Conservation (phyloP, 2,329 filamentous ascomycete species). For the Arthrobotrys megalospora region DNA sequence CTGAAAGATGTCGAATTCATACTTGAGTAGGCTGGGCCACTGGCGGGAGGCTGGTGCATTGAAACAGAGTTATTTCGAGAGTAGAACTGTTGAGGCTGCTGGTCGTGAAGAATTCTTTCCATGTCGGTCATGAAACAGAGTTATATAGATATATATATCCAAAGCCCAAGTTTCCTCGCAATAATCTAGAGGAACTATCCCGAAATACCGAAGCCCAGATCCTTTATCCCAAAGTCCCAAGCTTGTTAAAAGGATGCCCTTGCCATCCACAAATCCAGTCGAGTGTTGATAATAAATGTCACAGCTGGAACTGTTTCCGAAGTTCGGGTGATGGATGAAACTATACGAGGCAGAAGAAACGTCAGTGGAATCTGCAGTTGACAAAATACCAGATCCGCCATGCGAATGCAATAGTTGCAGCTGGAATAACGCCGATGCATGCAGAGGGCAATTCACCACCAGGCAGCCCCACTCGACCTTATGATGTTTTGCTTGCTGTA, state of each 20-base stretch:
- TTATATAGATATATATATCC: slow-evolving; percentile 11
- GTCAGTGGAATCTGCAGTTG: slow-evolving; percentile 16
- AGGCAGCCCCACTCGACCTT: slow-evolving; percentile 46
- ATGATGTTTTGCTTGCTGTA: slow-evolving; percentile 9
- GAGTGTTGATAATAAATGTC: slow-evolving; percentile 2
- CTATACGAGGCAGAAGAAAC: neutral
- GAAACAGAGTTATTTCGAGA: slow-evolving; percentile 52
- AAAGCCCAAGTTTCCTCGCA: slow-evolving; percentile 40
- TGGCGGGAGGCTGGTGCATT: slow-evolving; percentile 56
- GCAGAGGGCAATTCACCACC: slow-evolving; percentile 24
- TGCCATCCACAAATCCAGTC: slow-evolving; percentile 36
- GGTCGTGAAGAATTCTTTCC: slow-evolving; percentile 60
- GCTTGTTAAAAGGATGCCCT: slow-evolving; percentile 31
- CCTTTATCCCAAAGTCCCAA: slow-evolving; percentile 44
- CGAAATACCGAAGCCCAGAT: slow-evolving; percentile 48
- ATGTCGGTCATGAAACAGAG: slow-evolving; percentile 49
- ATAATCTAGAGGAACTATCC: slow-evolving; percentile 45
- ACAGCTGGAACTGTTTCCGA: neutral
- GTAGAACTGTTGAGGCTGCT: slow-evolving; percentile 57
- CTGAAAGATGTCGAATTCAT: slow-evolving; percentile 61
- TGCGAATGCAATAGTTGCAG: slow-evolving; percentile 8
- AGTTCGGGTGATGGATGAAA: neutral
- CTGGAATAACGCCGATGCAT: slow-evolving; percentile 26
- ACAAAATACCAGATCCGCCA: neutral
- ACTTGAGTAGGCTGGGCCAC: slow-evolving; percentile 43